Percentiles rank a stretch among this genome's conserved stretches.
Conservation (phyloP, 306 rosid species). For the Betula pendula region DNA sequence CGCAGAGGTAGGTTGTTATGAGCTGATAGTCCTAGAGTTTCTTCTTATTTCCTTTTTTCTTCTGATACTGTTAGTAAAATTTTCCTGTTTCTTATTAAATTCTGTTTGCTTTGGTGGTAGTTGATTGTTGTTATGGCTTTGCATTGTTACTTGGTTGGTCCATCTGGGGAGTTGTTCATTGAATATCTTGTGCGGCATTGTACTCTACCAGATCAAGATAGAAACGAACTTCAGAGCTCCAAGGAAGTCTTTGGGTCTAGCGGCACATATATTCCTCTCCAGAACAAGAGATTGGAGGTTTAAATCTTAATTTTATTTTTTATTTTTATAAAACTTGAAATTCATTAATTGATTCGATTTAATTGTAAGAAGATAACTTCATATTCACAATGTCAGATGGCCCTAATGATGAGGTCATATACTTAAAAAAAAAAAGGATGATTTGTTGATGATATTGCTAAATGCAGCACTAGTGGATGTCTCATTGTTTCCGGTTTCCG, state of each 20-base stretch:
- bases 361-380: slow-evolving; percentile 6
- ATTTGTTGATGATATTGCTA: slow-evolving; percentile 1
- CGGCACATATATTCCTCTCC: slow-evolving; percentile 40
- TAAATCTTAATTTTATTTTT: slow-evolving; percentile 4
- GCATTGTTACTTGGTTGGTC: slow-evolving; percentile 91
- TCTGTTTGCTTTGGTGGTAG: slow-evolving; percentile 45
- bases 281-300: slow-evolving; percentile 79
- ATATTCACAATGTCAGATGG: not conserved
- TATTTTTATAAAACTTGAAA: not conserved
- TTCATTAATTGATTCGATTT: not conserved
- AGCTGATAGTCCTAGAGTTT: slow-evolving; percentile 11
- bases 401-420: slow-evolving; percentile 8
- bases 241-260: slow-evolving; percentile 39
- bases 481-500: not conserved
- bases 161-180: slow-evolving; percentile 86
- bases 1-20: slow-evolving; percentile 61
- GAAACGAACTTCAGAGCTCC: slow-evolving; percentile 46
- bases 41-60: slow-evolving; percentile 4
- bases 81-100: slow-evolving; percentile 6
- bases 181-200: slow-evolving; percentile 92
- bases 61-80: slow-evolving; percentile 2
- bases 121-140: slow-evolving; percentile 98
- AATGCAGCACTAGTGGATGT: not conserved
- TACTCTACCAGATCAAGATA: slow-evolving; percentile 58
- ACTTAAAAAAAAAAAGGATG: not conserved